Evolutionary conservation across 345 rosid species (phyloP).

Genomic region (Microthlaspi erraticum): DNA sequence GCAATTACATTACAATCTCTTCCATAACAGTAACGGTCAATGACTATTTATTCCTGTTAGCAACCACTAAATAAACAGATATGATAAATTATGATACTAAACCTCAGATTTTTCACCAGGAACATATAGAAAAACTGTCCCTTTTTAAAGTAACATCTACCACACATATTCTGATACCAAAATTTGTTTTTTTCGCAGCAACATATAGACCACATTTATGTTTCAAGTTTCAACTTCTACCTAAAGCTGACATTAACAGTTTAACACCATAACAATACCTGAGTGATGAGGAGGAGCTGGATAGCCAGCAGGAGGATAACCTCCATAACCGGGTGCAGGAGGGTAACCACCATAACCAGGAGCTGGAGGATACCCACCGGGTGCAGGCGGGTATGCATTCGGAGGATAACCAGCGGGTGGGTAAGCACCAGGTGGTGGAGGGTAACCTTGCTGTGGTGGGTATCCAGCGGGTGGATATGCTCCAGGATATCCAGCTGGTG

Average conservation of each 20-base stretch:
- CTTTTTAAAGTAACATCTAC: neutral
- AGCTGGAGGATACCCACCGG: constrained; percentile 50
- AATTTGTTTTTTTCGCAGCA: neutral
- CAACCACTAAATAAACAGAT: no score
- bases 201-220: neutral
- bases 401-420: constrained; percentile 37
- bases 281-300: constrained; percentile 57
- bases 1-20: neutral
- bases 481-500: constrained; percentile 37
- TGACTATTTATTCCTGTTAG: neutral
- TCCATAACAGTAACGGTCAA: neutral
- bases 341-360: constrained; percentile 57
- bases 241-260: neutral
- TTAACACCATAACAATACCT: constrained; percentile 46
- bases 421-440: constrained; percentile 46
- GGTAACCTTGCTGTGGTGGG: constrained; percentile 41
- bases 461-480: constrained; percentile 39
- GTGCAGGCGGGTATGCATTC: constrained; percentile 54
- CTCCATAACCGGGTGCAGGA: constrained; percentile 52
- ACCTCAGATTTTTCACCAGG: neutral
- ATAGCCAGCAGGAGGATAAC: constrained; percentile 50
- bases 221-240: neutral
- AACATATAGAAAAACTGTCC: neutral
- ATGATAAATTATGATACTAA: no score
- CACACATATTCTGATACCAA: neutral